These are phyloP conservation scores for Gamsiella multidivaricata DNA, from an alignment of 192 early-diverging fungal species.

Conservation along the genomic window DNA sequence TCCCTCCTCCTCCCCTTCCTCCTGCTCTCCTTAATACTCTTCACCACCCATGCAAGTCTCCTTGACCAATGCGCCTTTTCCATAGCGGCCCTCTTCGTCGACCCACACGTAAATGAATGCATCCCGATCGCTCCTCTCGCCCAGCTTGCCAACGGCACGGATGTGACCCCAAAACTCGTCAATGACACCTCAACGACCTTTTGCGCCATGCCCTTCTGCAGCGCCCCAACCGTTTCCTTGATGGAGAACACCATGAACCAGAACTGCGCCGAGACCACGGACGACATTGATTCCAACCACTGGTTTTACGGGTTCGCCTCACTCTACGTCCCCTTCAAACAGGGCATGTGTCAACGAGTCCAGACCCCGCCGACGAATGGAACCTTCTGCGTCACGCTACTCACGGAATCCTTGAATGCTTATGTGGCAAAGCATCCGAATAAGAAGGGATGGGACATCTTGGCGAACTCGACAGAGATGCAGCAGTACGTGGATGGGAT, in stretches of 20 bases:
- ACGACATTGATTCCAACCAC: slow-evolving; percentile 3
- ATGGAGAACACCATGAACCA: slow-evolving; percentile 43
- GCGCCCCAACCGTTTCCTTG: slow-evolving; percentile 5
- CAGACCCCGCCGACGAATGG: slow-evolving; percentile 25
- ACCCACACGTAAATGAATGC: slow-evolving; percentile 8
- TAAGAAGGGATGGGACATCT: slow-evolving; percentile 1
- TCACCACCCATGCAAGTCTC: slow-evolving; percentile 8
- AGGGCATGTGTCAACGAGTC: slow-evolving; percentile 37
- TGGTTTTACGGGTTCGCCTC: slow-evolving; percentile 13
- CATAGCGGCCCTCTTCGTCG: slow-evolving; percentile 10
- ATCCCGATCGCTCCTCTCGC: slow-evolving; percentile 3
- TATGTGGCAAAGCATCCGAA: slow-evolving; percentile 11
- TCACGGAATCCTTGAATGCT: slow-evolving; percentile 8
- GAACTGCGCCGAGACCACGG: slow-evolving; percentile 18
- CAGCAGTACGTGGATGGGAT: slow-evolving; percentile 14
- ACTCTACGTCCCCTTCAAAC: slow-evolving; percentile 39
- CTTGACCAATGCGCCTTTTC: slow-evolving; percentile 39
- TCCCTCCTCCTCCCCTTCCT: slow-evolving; percentile 5
- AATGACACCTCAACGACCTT: slow-evolving; percentile 32
- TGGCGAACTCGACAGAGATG: slow-evolving; percentile 11
- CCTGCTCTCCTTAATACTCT: background rate
- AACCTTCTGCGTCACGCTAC: slow-evolving; percentile 31
- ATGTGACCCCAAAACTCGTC: slow-evolving; percentile 25
- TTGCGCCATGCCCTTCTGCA: slow-evolving; percentile 27
- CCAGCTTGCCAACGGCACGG: slow-evolving; percentile 7